A percentile compares a stretch with the other conserved stretches of the same genome.
These are phyloP conservation scores for Calonectria pteridis DNA, from an alignment of 2,329 filamentous ascomycete species.

Conservation along the genomic window DNA sequence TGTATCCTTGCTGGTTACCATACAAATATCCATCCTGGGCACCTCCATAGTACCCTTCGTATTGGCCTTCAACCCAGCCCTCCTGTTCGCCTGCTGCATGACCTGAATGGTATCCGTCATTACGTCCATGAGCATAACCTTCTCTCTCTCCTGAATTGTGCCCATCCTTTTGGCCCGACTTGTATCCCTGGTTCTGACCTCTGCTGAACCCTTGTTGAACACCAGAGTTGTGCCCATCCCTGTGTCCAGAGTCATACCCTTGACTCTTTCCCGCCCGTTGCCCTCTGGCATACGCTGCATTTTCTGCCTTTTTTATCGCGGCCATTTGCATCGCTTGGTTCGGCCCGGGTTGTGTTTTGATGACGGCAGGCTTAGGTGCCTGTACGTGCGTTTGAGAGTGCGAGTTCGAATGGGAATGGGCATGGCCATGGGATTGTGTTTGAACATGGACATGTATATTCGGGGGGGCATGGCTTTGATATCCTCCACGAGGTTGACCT, in stretches of 20 bases:
- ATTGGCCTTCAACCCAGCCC: background rate
- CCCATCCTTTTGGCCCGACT: background rate
- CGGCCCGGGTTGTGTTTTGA: background rate
- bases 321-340: constrained; percentile 5
- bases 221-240: background rate
- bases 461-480: background rate
- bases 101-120: background rate
- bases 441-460: background rate
- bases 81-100: background rate
- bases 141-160: background rate
- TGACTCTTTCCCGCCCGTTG: background rate
- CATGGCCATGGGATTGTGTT: background rate
- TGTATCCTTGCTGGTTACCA: background rate
- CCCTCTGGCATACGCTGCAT: background rate
- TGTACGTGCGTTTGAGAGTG: background rate
- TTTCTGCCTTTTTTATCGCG: background rate
- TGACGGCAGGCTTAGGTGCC: background rate
- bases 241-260: background rate
- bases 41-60: background rate
- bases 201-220: background rate
- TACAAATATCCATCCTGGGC: background rate
- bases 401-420: background rate
- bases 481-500: background rate
- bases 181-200: background rate
- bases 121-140: background rate